Evolutionary conservation across 1,284 basidiomycete genomes (phyloP), one percentile per base, ranked within the genome.

Genomic region (Agroathelia rolfsii): DNA sequence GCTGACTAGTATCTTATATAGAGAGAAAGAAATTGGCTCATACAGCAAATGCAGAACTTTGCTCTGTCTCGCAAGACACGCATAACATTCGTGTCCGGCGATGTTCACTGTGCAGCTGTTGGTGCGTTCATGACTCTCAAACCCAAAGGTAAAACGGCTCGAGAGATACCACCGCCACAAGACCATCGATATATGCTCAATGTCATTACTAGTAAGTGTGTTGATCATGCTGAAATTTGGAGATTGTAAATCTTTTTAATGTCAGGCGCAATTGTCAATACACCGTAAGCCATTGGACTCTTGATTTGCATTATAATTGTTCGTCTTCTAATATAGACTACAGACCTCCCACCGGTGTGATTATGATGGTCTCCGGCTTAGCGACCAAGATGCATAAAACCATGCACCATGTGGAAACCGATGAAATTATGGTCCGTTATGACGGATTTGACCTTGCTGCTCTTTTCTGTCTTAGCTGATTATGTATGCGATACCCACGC

Each of bases 111-210:
- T 43, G 82, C 82, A 0, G 82, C 86, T 0, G 85, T 92, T 1
- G 83, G 85, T 1, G 55, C 76, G 8, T 61, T 90, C 45, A 86
- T 81, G 55, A 85, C 85, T 1, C 59, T 78, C 24, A 67, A 59
- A 45, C 50, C 48, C 17, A 77, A 70, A 47, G n/a, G n/a, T n/a
- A 69, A 65, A 29, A 51, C 49, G 20, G 42, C 49, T 6, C n/a
- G n/a, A n/a, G 71, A 71, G 25, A 41, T 74, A 7, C 48, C 55
- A 3, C 75, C 83, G 1, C 49, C 56, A 2, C 43, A 53, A 19
- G 92, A 95, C 51, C 61, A 76, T 50, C 72, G 87, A 23, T 94
- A 86, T 53, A 94, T 94, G 88, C 53, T 92, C 28, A 92, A 90
- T 43, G 59, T 86, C 17, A 66, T 83, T 1, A 70, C 79, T 7